A percentile compares a stretch with the other conserved stretches of the same genome.
Evolutionary conservation across 1,139 yeast genomes (phyloP).

Genomic region (Lodderomyces parapsilosis): DNA sequence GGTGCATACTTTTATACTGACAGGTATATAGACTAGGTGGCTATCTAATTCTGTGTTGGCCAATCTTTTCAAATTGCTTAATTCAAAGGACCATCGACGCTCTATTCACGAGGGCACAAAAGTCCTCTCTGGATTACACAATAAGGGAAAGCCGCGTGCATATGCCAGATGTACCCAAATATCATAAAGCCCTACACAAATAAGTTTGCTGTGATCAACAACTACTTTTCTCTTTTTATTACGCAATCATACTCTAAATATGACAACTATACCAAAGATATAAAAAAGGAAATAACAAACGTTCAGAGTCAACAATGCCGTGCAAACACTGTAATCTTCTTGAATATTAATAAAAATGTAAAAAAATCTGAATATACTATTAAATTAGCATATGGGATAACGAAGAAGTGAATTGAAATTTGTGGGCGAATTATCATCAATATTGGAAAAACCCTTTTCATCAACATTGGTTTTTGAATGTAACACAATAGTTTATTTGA

Average conservation of each 20-base stretch:
- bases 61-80: too few relatives aligned
- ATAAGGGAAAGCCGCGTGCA: not conserved
- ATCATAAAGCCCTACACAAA: too few relatives aligned
- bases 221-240: not conserved
- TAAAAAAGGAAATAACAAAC: not conserved
- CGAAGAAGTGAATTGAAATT: slow-evolving; percentile 1
- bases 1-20: too few relatives aligned
- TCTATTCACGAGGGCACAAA: too few relatives aligned
- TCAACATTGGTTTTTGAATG: not conserved
- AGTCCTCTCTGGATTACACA: not conserved
- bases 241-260: not conserved
- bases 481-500: not conserved
- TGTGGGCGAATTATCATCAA: not conserved
- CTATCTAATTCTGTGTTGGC: too few relatives aligned
- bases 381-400: not conserved
- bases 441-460: not conserved
- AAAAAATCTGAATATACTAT: not conserved
- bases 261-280: not conserved
- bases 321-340: not conserved
- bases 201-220: too few relatives aligned
- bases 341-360: not conserved
- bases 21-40: too few relatives aligned
- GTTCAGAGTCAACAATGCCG: not conserved
- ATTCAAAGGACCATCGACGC: too few relatives aligned
- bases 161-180: too few relatives aligned